Conservation (phyloP, 495 filamentous ascomycete species). For the Neurospora sublineolata region DNA sequence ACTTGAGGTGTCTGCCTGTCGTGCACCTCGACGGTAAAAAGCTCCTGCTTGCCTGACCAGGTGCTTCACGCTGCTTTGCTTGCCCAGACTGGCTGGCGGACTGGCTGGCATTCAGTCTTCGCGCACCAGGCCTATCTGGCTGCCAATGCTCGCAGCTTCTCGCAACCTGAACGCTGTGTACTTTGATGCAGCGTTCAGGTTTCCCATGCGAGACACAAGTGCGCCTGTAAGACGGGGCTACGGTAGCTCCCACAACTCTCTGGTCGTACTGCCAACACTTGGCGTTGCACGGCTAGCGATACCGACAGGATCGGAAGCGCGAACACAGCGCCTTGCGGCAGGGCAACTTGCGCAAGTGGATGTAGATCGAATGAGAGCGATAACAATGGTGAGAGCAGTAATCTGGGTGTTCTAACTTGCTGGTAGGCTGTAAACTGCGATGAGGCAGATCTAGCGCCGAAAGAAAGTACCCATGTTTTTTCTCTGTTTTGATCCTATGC, state of each 20-base stretch:
- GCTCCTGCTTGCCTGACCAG: background rate
- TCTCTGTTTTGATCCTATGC: background rate
- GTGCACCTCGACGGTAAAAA: background rate
- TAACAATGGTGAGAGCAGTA: constrained; percentile 13
- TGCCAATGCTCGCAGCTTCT: constrained; percentile 6
- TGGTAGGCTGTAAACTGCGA: constrained; percentile 21
- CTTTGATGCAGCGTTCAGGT: constrained; percentile 9
- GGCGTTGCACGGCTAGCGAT: constrained; percentile 28
- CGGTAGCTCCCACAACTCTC: background rate
- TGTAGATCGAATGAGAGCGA: constrained; percentile 7
- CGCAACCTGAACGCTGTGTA: constrained; percentile 20
- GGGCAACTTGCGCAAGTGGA: background rate
- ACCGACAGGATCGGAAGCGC: constrained; percentile 30
- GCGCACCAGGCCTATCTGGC: background rate
- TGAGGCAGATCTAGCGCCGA: constrained; percentile 22
- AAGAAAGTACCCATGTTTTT: constrained; percentile 19
- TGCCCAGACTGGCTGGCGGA: background rate
- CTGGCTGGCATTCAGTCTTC: background rate
- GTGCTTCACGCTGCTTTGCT: background rate
- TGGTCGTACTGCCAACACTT: constrained; percentile 34
- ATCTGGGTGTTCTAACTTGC: constrained; percentile 1
- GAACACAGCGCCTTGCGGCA: constrained; percentile 18
- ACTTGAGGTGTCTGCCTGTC: background rate
- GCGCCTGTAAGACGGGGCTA: constrained; percentile 29
- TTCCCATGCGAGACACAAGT: constrained; percentile 19